phyloP scores from a whole-genome alignment of 768 basidiomycete genomes.

The Cystofilobasidium capitatum region DNA sequence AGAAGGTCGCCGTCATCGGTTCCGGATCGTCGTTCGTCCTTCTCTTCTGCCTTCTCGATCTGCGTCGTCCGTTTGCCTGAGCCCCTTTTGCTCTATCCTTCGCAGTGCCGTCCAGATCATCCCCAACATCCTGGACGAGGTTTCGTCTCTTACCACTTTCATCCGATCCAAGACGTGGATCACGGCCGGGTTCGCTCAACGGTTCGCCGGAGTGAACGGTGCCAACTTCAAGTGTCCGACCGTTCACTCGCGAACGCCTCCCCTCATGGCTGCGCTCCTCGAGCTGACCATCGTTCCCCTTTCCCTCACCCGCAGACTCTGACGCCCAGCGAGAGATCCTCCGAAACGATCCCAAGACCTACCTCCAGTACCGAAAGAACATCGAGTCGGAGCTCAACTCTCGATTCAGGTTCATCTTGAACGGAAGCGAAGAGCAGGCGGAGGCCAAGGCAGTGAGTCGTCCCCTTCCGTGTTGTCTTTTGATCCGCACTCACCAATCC shows the following conservation, averaged over 20 bases:
- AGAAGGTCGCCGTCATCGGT: constrained; percentile 3
- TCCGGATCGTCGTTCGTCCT: background rate
- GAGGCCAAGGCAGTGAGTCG: constrained; percentile 10
- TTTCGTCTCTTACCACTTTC: background rate
- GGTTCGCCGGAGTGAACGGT: background rate
- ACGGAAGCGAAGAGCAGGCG: constrained; percentile 26
- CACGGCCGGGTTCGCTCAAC: constrained; percentile 1
- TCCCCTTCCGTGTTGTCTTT: background rate
- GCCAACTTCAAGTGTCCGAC: constrained; percentile 8
- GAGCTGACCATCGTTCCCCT: too few species aligned
- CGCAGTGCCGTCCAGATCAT: constrained; percentile 3
- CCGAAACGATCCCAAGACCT: constrained; percentile 1
- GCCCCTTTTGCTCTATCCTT: too few species aligned
- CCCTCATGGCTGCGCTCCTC: too few species aligned
- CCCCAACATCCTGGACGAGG: background rate
- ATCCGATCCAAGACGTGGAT: background rate
- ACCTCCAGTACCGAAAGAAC: constrained; percentile 25
- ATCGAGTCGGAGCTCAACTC: constrained; percentile 27
- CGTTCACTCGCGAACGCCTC: too few species aligned
- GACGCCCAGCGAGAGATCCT: background rate
- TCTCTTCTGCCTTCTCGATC: too few species aligned
- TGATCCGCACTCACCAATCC: background rate
- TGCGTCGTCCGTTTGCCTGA: too few species aligned
- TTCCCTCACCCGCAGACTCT: background rate
- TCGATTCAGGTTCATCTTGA: constrained; percentile 28